These are phyloP conservation scores for Pseudogymnoascus sp. DNA, from an alignment of 2,329 filamentous ascomycete genomes.

Conservation along the genomic window DNA sequence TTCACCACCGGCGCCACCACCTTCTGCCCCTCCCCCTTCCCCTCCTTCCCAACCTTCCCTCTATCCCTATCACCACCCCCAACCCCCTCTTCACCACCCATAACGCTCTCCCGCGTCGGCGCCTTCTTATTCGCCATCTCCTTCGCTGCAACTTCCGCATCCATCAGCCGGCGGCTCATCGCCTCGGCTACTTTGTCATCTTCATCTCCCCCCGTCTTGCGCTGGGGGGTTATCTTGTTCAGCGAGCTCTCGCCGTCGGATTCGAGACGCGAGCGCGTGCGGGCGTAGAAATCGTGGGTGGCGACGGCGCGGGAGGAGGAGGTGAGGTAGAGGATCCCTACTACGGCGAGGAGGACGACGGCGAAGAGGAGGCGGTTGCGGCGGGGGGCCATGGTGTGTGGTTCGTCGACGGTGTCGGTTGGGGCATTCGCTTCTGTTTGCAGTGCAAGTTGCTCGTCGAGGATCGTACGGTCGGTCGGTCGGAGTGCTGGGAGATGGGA, in stretches of 20 bases:
- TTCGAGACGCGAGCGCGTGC: constrained; percentile 50
- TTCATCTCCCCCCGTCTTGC: constrained; percentile 38
- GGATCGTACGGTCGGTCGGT: no score
- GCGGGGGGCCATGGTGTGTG: constrained; percentile 58
- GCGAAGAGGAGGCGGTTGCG: constrained; percentile 62
- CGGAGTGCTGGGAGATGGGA: neutral
- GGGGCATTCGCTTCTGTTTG: neutral
- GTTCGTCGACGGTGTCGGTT: neutral
- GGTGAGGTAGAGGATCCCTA: constrained; percentile 68
- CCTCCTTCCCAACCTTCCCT: constrained; percentile 17
- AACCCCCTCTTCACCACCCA: neutral
- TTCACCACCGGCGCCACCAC: neutral
- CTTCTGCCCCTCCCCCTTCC: neutral
- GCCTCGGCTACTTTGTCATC: constrained; percentile 46
- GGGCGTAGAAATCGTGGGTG: constrained; percentile 52
- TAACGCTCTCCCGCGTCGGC: constrained; percentile 48
- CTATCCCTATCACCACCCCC: constrained; percentile 28
- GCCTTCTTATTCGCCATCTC: constrained; percentile 61
- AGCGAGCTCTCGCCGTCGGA: constrained; percentile 16
- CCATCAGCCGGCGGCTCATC: constrained; percentile 56
- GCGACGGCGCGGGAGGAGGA: constrained; percentile 44
- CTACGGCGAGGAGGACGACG: constrained; percentile 54
- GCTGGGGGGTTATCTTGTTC: constrained; percentile 12
- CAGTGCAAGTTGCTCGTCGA: no score
- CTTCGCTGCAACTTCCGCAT: constrained; percentile 63